Evolutionary conservation across 2,329 filamentous ascomycete species (phyloP), one percentile per base, ranked within the genome.

Genomic region (Aspergillaceae sp.): DNA sequence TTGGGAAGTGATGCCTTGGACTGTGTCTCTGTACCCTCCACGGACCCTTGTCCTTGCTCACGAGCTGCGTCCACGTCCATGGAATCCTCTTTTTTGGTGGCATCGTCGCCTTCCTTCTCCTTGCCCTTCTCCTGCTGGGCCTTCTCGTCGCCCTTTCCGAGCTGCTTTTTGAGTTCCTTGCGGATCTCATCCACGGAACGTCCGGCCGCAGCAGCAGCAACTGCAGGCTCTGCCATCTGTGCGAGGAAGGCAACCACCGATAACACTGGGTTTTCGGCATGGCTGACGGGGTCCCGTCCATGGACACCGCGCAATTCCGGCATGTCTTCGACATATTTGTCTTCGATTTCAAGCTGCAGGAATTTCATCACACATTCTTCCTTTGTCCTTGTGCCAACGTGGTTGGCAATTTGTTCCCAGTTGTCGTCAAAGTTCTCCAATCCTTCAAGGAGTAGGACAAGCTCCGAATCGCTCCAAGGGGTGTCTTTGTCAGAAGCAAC

Each of bases 281-380:
- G 87, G 64, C 81, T 90, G 66, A 97, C 92, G 0, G 92, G 92
- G 40, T 95, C 77, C 51, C 88, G 83, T 6, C 90, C 90, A 49
- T 84, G 79, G 43, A 87, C 78, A 47, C 81, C 78, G 32, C 85
- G 84, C 33, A 92, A 73, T 38, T 72, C 67, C 5, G 77, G 74
- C 58, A 91, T 83, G 5, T 87, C 82, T 58, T 97, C 90, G 7
- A 96, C 74, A 61, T 96, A 98, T 65, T 94, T 94, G 72, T 96
- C 91, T 66, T 97, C 92, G 51, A 98, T 98, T 56, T 96, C 91
- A 33, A 98, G 76, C 62, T 96, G 89, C 53, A 98, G 69, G 73
- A 98, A 98, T 64, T 96, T 92, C 57, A 97, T 77, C 10, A 97
- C 91, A 65, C 92, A 98, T 70, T 98, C 91, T 66, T 98, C 94